Evolutionary conservation across 345 rosid genomes (phyloP).

Genomic region (Sonneratia alba): DNA sequence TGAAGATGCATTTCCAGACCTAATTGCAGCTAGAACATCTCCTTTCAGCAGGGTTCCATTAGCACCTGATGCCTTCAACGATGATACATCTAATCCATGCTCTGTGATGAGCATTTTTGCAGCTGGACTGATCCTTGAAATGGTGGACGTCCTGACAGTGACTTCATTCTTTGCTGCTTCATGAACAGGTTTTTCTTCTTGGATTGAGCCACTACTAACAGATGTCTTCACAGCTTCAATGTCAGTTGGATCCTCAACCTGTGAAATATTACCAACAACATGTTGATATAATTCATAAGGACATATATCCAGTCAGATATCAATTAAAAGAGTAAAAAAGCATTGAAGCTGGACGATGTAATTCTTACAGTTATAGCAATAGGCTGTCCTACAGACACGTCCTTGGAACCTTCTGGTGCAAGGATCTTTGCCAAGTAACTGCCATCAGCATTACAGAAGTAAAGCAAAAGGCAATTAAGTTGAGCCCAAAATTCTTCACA

Average conservation of each 20-base stretch:
- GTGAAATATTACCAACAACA: conserved; percentile 19
- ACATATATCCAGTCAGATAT: not conserved
- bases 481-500: conserved; percentile 1
- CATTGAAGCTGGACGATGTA: not conserved
- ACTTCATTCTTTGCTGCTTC: conserved; percentile 34
- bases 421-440: conserved; percentile 67
- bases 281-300: not conserved
- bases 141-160: conserved; percentile 24
- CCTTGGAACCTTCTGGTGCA: conserved; percentile 62
- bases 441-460: conserved; percentile 8
- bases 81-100: conserved; percentile 70
- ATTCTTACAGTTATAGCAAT: conserved; percentile 52
- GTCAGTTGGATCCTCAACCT: conserved; percentile 85
- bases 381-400: conserved; percentile 60
- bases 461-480: not conserved
- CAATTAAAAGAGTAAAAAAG: not conserved
- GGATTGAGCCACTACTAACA: conserved; percentile 28
- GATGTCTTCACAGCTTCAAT: conserved; percentile 61
- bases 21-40: conserved; percentile 75
- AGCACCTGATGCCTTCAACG: conserved; percentile 75
- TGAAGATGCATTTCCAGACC: conserved; percentile 55
- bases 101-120: conserved; percentile 71
- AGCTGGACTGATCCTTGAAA: conserved; percentile 84
- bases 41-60: conserved; percentile 73
- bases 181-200: conserved; percentile 35